Evolutionary conservation across 2,329 filamentous ascomycete genomes (phyloP).

Genomic region (Monosporascus sp.): DNA sequence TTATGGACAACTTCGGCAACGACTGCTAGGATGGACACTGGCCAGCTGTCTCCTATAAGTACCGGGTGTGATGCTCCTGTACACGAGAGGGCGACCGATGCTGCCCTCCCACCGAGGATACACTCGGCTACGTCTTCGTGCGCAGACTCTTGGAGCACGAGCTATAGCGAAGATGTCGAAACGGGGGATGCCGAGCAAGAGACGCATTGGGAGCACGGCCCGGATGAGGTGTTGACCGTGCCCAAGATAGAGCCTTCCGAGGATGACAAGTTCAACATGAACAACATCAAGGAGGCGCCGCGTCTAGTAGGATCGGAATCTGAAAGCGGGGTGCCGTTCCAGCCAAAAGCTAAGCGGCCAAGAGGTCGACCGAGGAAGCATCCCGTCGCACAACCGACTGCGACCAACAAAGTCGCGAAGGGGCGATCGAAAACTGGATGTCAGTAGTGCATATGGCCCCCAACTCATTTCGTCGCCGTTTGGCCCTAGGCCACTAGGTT

Average conservation of each 20-base stretch:
- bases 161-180: conserved; percentile 29
- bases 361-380: conserved; percentile 81
- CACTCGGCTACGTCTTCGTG: conserved; percentile 43
- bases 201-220: conserved; percentile 40
- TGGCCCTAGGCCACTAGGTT: background rate
- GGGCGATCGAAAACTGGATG: conserved; percentile 65
- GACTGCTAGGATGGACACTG: conserved; percentile 32
- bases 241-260: conserved; percentile 55
- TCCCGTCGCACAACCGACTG: conserved; percentile 53
- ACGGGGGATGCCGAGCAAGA: conserved; percentile 35
- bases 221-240: conserved; percentile 39
- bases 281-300: conserved; percentile 44
- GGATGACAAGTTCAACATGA: conserved; percentile 48
- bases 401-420: conserved; percentile 68
- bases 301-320: conserved; percentile 20
- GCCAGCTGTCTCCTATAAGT: conserved; percentile 50
- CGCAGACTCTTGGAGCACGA: conserved; percentile 39
- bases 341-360: conserved; percentile 54
- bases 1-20: conserved; percentile 28
- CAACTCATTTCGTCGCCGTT: background rate
- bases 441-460: background rate
- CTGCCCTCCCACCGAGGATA: conserved; percentile 35
- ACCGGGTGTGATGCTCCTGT: conserved; percentile 38
- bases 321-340: conserved; percentile 13
- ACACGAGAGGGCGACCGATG: conserved; percentile 29